These are phyloP conservation scores for Alternaria incomplexa DNA, from an alignment of 2,329 filamentous ascomycete genomes.

Conservation along the genomic window DNA sequence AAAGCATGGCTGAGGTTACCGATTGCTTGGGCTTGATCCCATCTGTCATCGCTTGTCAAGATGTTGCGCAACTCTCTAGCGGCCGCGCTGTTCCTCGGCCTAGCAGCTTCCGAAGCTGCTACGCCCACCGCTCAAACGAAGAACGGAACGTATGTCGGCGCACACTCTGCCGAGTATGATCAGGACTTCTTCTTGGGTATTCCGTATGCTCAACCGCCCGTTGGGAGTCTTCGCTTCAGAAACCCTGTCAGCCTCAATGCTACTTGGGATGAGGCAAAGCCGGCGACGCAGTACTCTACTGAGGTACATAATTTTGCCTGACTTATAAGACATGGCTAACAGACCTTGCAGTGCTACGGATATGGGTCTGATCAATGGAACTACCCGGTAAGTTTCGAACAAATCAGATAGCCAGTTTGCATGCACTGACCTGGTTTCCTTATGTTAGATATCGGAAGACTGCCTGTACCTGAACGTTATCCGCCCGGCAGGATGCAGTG, in stretches of 20 bases:
- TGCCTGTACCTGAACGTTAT: conserved; percentile 61
- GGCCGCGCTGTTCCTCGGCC: conserved; percentile 17
- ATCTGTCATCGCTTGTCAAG: neutral
- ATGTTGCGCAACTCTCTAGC: conserved; percentile 23
- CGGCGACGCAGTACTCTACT: conserved; percentile 44
- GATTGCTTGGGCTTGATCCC: neutral
- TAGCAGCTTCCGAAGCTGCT: conserved; percentile 14
- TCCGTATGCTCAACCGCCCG: conserved; percentile 53
- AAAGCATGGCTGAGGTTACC: conserved; percentile 8
- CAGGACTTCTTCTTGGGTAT: conserved; percentile 57
- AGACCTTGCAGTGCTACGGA: conserved; percentile 41
- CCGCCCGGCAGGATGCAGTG: conserved; percentile 46
- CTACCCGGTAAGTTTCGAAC: conserved; percentile 47
- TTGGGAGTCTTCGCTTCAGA: conserved; percentile 58
- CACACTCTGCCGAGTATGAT: conserved; percentile 49
- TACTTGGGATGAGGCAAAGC: conserved; percentile 45
- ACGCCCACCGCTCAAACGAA: conserved; percentile 47
- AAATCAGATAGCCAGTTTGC: neutral
- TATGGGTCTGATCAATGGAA: conserved; percentile 45
- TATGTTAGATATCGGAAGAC: conserved; percentile 54
- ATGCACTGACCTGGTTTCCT: neutral
- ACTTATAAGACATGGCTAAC: conserved; percentile 5
- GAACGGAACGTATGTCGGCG: conserved; percentile 53
- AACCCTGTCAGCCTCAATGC: conserved; percentile 56
- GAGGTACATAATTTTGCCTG: conserved; percentile 12